Evolutionary conservation across 352 stramenopile genomes (phyloP).

Genomic region (Phytopythium delawarense): DNA sequence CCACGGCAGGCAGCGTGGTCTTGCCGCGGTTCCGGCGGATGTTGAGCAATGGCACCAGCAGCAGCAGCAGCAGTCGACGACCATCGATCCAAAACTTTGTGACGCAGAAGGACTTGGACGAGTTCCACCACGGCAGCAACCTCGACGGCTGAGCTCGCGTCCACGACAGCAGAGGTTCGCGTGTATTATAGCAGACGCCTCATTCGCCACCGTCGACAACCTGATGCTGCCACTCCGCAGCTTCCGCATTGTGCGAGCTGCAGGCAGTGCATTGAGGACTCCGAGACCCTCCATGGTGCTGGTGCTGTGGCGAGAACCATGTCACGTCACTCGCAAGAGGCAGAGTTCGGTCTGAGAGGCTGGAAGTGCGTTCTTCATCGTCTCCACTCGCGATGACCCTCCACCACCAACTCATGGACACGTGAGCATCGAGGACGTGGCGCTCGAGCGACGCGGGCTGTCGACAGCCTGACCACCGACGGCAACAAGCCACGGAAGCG

Average conservation of each 20-base stretch:
- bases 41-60: neutral
- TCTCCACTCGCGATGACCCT: neutral
- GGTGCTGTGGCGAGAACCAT: too few species aligned
- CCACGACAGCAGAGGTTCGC: too few species aligned
- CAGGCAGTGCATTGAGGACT: neutral
- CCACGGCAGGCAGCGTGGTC: neutral
- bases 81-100: slow-evolving; percentile 62
- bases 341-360: neutral
- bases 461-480: too few species aligned
- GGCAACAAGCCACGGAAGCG: neutral
- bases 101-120: slow-evolving; percentile 49
- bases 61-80: slow-evolving; percentile 13
- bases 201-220: neutral
- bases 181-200: neutral
- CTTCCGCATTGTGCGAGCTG: neutral
- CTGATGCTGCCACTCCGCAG: neutral
- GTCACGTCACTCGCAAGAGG: too few species aligned
- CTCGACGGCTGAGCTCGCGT: neutral
- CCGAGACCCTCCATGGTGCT: too few species aligned
- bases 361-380: neutral
- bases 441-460: too few species aligned
- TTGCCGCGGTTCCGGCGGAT: slow-evolving; percentile 5
- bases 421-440: too few species aligned
- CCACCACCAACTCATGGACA: neutral
- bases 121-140: slow-evolving; percentile 31